Evolutionary conservation across 306 rosid species (phyloP).

Genomic region (Ziziphus jujuba): DNA sequence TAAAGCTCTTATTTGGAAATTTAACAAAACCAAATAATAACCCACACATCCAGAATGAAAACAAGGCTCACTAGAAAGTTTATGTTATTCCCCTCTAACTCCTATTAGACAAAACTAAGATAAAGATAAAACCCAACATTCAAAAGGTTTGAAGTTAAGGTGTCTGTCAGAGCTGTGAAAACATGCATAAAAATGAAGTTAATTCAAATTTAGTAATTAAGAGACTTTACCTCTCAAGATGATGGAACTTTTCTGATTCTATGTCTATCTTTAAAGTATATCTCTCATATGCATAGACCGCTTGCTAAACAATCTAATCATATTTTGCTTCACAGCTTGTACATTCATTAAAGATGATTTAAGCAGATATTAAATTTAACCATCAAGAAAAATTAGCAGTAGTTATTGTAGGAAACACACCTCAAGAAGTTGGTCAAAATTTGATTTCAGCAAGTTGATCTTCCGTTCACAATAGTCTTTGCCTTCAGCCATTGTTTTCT

Average conservation of each 20-base stretch:
- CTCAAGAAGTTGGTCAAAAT: constrained; percentile 93
- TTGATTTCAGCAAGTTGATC: constrained; percentile 80
- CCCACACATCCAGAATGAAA: background rate
- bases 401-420: constrained; percentile 33
- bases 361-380: background rate
- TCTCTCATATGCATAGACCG: background rate
- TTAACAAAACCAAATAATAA: background rate
- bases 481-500: constrained; percentile 87
- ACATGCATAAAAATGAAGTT: background rate
- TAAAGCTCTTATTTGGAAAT: background rate
- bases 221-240: too few species aligned
- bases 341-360: too few species aligned
- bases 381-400: background rate
- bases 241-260: too few species aligned
- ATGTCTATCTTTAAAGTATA: too few species aligned
- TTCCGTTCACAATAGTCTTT: constrained; percentile 88
- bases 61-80: background rate
- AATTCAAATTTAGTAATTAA: too few species aligned
- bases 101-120: background rate
- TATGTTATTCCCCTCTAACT: background rate
- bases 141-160: background rate
- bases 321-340: background rate
- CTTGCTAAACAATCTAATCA: background rate
- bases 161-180: background rate
- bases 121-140: background rate